phyloP scores from a whole-genome alignment of 2,329 filamentous ascomycete genomes.

The Trichoderma sp. region DNA sequence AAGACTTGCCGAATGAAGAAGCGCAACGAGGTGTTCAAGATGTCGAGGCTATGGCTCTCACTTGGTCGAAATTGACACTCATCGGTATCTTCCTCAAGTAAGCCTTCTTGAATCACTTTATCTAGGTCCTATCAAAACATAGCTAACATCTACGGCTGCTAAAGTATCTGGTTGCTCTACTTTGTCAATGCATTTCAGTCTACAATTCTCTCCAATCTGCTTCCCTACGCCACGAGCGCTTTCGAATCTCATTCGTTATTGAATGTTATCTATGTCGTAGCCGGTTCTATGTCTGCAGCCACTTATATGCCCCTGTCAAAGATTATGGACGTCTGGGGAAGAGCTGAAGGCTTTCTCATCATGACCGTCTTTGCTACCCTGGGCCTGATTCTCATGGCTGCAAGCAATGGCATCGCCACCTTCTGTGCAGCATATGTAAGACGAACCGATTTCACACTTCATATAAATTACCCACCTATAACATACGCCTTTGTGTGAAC shows the following conservation, averaged over 20 bases:
- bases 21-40: conserved; percentile 43
- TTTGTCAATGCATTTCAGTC: conserved; percentile 52
- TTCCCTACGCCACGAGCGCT: conserved; percentile 51
- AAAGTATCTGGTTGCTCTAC: conserved; percentile 50
- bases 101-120: conserved; percentile 15
- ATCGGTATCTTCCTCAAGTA: conserved; percentile 36
- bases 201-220: conserved; percentile 44
- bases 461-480: background rate
- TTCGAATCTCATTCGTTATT: conserved; percentile 56
- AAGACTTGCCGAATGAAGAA: conserved; percentile 22
- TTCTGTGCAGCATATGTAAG: conserved; percentile 50
- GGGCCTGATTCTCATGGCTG: conserved; percentile 62
- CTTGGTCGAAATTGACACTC: conserved; percentile 44
- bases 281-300: conserved; percentile 56
- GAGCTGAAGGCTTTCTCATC: conserved; percentile 59
- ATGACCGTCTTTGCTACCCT: conserved; percentile 51
- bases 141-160: conserved; percentile 9
- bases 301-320: conserved; percentile 64
- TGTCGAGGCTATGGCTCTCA: conserved; percentile 44
- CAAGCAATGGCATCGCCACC: conserved; percentile 44
- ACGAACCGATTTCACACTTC: background rate
- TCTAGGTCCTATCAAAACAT: background rate
- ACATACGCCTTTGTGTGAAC: background rate
- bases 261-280: conserved; percentile 54
- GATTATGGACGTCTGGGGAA: conserved; percentile 63